Conservation (phyloP, 2,329 filamentous ascomycete genomes). For the Pseudogymnoascus sp. region DNA sequence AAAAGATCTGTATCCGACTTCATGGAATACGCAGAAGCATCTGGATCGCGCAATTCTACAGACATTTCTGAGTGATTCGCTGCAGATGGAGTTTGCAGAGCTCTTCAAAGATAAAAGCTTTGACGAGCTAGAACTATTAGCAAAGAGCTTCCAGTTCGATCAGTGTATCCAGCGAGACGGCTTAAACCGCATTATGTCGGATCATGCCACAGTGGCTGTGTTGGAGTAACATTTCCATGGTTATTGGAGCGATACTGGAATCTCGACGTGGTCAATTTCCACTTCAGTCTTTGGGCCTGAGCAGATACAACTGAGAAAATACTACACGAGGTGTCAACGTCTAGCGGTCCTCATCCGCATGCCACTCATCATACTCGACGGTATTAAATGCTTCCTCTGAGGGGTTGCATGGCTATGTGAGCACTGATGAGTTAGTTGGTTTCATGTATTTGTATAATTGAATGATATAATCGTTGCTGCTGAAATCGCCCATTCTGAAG, state of each 20-base stretch:
- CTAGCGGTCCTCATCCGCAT: not conserved
- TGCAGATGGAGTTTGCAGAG: slow-evolving; percentile 43
- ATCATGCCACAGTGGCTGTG: slow-evolving; percentile 11
- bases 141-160: slow-evolving; percentile 46
- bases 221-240: not conserved
- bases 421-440: not conserved
- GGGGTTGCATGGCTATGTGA: not conserved
- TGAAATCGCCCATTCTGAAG: not conserved
- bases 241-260: not conserved
- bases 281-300: not conserved
- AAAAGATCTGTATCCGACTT: slow-evolving; percentile 23
- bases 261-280: not conserved
- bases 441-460: not conserved
- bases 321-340: not conserved
- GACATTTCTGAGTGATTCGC: slow-evolving; percentile 14
- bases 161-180: slow-evolving; percentile 45
- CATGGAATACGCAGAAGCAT: slow-evolving; percentile 24
- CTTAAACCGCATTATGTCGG: slow-evolving; percentile 36
- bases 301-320: not conserved
- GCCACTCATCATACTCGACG: not conserved
- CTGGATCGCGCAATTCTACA: slow-evolving; percentile 16
- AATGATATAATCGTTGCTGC: not conserved
- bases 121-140: slow-evolving; percentile 42
- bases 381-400: not conserved
- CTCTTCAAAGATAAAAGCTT: slow-evolving; percentile 44